These are phyloP conservation scores for Pythium pyrilobum DNA, from an alignment of 352 stramenopile species.

Conservation along the genomic window DNA sequence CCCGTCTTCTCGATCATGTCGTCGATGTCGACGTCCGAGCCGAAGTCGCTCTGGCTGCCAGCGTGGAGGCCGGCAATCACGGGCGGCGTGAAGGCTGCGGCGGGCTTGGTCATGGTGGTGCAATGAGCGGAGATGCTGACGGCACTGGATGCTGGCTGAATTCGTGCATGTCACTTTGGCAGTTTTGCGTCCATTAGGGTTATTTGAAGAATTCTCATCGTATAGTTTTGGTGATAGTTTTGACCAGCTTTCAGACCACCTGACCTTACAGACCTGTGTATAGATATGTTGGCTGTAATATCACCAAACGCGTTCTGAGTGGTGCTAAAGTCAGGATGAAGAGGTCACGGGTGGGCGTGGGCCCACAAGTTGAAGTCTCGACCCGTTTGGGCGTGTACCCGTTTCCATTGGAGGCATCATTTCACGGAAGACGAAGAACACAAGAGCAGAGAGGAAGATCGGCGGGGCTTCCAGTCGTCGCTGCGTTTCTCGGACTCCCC, in stretches of 20 bases:
- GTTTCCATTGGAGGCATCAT: neutral
- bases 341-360: conserved; percentile 3
- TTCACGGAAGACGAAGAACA: neutral
- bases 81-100: conserved; percentile 10
- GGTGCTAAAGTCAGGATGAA: conserved; percentile 3
- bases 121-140: no score
- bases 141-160: no score
- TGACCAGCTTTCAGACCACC: neutral
- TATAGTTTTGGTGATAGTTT: neutral
- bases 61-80: conserved; percentile 62
- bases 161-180: neutral
- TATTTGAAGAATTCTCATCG: neutral
- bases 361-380: conserved; percentile 18
- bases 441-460: neutral
- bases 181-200: no score
- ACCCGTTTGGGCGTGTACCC: conserved; percentile 7
- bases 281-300: no score
- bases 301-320: neutral
- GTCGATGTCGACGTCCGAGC: conserved; percentile 71
- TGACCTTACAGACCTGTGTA: neutral
- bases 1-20: conserved; percentile 84
- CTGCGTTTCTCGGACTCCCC: neutral
- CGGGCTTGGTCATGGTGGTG: no score
- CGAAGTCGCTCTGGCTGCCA: conserved; percentile 80
- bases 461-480: neutral